Evolutionary conservation across 345 rosid genomes (phyloP).

Genomic region (Balakata baccata): DNA sequence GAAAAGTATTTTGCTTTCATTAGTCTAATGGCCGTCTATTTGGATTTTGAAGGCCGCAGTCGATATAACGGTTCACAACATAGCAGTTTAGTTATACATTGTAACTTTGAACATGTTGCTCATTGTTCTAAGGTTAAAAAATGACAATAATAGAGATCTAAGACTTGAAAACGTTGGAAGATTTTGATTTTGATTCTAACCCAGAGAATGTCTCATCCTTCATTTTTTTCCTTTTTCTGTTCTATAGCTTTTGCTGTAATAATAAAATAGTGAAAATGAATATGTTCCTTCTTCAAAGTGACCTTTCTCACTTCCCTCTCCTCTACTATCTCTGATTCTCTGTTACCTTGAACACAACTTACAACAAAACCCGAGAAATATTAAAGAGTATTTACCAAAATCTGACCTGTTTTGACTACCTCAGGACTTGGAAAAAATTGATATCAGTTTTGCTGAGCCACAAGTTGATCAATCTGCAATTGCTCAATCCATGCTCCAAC

Average conservation of each 20-base stretch:
- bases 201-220: slow-evolving; percentile 35
- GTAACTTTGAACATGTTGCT: slow-evolving; percentile 22
- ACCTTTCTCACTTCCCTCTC: slow-evolving; percentile 18
- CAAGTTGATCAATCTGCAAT: slow-evolving; percentile 47
- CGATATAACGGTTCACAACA: slow-evolving; percentile 28
- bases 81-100: slow-evolving; percentile 13
- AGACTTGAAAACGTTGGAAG: slow-evolving; percentile 27
- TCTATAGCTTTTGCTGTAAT: slow-evolving; percentile 41
- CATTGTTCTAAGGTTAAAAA: slow-evolving; percentile 15
- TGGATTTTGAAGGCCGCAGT: slow-evolving; percentile 18
- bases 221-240: not conserved
- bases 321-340: slow-evolving; percentile 18
- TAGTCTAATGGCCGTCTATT: slow-evolving; percentile 13
- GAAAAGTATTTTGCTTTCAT: not conserved
- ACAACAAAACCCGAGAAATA: slow-evolving; percentile 25
- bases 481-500: slow-evolving; percentile 51
- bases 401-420: slow-evolving; percentile 34
- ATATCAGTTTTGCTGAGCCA: slow-evolving; percentile 79
- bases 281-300: slow-evolving; percentile 24
- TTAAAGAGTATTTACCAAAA: slow-evolving; percentile 51
- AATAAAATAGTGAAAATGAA: slow-evolving; percentile 46
- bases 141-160: slow-evolving; percentile 31
- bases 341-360: slow-evolving; percentile 33
- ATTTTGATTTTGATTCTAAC: slow-evolving; percentile 25
- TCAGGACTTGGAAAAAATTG: slow-evolving; percentile 26